Percentiles rank a stretch among this genome's conserved stretches.
phyloP scores from a whole-genome alignment of 139 green algal species.

The Pycnococcus provasolii region DNA sequence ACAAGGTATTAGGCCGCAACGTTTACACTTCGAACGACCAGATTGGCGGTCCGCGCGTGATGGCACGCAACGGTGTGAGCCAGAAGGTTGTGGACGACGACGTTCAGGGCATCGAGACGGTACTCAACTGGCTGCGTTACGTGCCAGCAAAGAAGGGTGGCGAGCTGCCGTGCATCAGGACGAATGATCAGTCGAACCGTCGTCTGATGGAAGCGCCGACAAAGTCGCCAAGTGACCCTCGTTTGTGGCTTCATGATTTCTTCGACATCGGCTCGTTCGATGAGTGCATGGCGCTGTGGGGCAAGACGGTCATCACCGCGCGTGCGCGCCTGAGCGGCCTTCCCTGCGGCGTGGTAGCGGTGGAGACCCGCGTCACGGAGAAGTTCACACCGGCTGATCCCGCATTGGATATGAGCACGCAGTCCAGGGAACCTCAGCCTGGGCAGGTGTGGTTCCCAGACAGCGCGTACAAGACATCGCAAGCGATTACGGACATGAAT shows the following conservation, averaged over 20 bases:
- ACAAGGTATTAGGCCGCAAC: slow-evolving; percentile 83
- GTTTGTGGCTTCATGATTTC: slow-evolving; percentile 40
- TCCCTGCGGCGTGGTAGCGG: slow-evolving; percentile 78
- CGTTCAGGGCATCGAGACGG: slow-evolving; percentile 47
- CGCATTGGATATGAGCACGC: slow-evolving; percentile 37
- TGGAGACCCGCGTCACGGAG: slow-evolving; percentile 68
- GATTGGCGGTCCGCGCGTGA: slow-evolving; percentile 84
- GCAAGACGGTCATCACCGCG: slow-evolving; percentile 73
- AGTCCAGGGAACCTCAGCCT: slow-evolving; percentile 28
- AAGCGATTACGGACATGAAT: slow-evolving; percentile 88
- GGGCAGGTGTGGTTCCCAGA: slow-evolving; percentile 93
- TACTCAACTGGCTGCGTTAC: slow-evolving; percentile 54
- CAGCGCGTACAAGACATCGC: slow-evolving; percentile 80
- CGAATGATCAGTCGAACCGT: slow-evolving; percentile 51
- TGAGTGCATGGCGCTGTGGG: slow-evolving; percentile 77
- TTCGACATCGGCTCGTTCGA: slow-evolving; percentile 81
- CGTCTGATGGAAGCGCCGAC: slow-evolving; percentile 27
- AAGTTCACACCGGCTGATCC: slow-evolving; percentile 76
- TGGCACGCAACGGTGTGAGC: slow-evolving; percentile 88
- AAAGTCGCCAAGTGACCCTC: slow-evolving; percentile 11
- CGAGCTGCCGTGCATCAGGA: slow-evolving; percentile 8
- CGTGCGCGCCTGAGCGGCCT: slow-evolving; percentile 75
- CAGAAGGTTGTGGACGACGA: slow-evolving; percentile 90
- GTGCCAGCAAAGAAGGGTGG: slow-evolving; percentile 45
- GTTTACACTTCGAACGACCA: slow-evolving; percentile 96